Percentiles rank a stretch among this genome's conserved stretches.
These are phyloP conservation scores for Laguncularia racemosa DNA, from an alignment of 345 rosid genomes.

Conservation along the genomic window DNA sequence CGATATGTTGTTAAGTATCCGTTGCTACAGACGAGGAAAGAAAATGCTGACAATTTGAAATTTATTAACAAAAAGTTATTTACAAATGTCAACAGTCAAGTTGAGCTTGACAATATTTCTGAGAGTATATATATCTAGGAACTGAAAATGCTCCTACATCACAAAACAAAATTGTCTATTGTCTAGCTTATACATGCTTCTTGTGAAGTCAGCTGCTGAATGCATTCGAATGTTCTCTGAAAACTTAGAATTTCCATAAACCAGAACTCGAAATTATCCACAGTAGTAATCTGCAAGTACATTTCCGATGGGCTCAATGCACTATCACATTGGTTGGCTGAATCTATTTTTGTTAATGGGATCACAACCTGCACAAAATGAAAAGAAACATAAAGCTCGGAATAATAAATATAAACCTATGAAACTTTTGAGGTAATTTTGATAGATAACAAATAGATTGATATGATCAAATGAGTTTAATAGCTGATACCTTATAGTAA, in stretches of 20 bases:
- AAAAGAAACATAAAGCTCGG: neutral
- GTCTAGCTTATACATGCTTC: neutral
- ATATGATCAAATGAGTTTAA: neutral
- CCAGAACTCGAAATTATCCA: conserved; percentile 71
- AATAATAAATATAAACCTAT: neutral
- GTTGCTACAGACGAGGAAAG: too few relatives aligned
- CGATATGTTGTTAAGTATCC: too few relatives aligned
- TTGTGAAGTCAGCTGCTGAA: conserved; percentile 38
- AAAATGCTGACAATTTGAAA: too few relatives aligned
- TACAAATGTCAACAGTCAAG: too few relatives aligned
- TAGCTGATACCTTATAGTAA: conserved; percentile 23
- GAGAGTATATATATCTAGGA: too few relatives aligned
- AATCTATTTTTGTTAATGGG: conserved; percentile 43
- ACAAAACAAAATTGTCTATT: too few relatives aligned
- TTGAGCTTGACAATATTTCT: too few relatives aligned
- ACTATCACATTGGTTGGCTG: conserved; percentile 42
- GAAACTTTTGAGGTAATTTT: neutral
- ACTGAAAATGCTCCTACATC: too few relatives aligned
- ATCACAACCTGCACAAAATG: conserved; percentile 21
- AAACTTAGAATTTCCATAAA: conserved; percentile 64
- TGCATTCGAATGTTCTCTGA: conserved; percentile 51
- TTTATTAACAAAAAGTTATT: too few relatives aligned
- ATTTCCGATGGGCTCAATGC: conserved; percentile 52
- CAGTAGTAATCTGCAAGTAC: conserved; percentile 51
- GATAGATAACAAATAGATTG: too few relatives aligned